These are phyloP conservation scores for Babesia divergens DNA, from an alignment of 169 alveolate genomes.

Conservation along the genomic window DNA sequence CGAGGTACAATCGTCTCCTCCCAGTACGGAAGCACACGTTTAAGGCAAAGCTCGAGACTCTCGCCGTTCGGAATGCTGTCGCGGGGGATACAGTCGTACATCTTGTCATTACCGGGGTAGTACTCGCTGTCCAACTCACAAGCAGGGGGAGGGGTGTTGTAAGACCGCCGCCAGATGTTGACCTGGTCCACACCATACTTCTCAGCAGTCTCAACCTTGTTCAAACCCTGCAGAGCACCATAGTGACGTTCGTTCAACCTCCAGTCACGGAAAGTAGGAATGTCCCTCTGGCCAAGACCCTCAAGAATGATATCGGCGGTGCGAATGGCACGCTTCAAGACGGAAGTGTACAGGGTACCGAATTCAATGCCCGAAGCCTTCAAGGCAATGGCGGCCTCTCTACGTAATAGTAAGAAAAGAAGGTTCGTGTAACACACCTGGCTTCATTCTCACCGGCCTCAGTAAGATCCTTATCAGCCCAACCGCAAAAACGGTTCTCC, in stretches of 20 bases:
- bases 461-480: slow-evolving; percentile 95
- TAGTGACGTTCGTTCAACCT: slow-evolving; percentile 96
- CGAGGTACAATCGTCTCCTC: slow-evolving; percentile 90
- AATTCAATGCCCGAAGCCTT: slow-evolving; percentile 83
- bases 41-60: slow-evolving; percentile 91
- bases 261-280: slow-evolving; percentile 90
- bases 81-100: slow-evolving; percentile 83
- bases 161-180: slow-evolving; percentile 94
- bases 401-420: slow-evolving; percentile 13
- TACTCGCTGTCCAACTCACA: slow-evolving; percentile 84
- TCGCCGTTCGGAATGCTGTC: slow-evolving; percentile 94
- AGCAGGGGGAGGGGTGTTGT: slow-evolving; percentile 97
- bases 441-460: slow-evolving; percentile 93
- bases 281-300: slow-evolving; percentile 83
- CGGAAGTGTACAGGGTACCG: slow-evolving; percentile 94
- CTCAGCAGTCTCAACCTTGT: slow-evolving; percentile 94
- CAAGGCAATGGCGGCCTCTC: slow-evolving; percentile 89
- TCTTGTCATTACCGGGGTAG: slow-evolving; percentile 87
- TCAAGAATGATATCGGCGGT: slow-evolving; percentile 89
- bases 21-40: slow-evolving; percentile 94
- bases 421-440: background rate
- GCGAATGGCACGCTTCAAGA: slow-evolving; percentile 90
- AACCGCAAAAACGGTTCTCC: slow-evolving; percentile 96
- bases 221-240: slow-evolving; percentile 96
- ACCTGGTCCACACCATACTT: slow-evolving; percentile 95